Evolutionary conservation across 345 rosid species (phyloP), one percentile per base, ranked within the genome.

Genomic region (Iberis pinnata): DNA sequence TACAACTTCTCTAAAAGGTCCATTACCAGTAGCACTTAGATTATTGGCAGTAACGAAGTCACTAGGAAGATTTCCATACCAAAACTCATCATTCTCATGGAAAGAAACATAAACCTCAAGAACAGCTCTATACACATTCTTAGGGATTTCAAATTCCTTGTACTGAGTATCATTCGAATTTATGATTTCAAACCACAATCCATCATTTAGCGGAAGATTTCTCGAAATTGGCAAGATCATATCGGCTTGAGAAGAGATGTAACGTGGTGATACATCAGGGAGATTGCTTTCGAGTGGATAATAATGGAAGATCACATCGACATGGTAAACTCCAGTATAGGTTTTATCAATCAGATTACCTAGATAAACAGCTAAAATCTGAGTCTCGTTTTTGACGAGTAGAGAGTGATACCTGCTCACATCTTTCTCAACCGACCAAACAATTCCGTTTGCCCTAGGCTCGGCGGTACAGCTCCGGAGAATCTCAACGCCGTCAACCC

Each of bases 391-490:
- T 73, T 71, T 77, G 43, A 75, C 61, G 48, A 89, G 85, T 57
- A 82, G 35, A n/a, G 95, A 73, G 56, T 69, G 68, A 33, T 89
- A 89, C 95, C 73, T 86, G 1, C 88, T 86, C 9, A 89, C 63
- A 60, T 86, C 96, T 78, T 89, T 89, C 58, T 68, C 49, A 0
- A 89, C 89, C 1, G 71, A 78, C 98, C 98, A 89, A 18, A 82
- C 38, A 13, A 78, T 84, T 5, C 96, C 98, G 32, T 70, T 79
- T 0, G 76, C 53, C 8, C 64, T 75, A 9, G 96, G 98, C 80
- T 89, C 96, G 9, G 95, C 98, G 12, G 96, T 78, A 73, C 98
- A 89, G 75, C 98, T 81, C 47, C 98, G 74, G 57, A 89, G 85
- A 74, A 89, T 78, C 86, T 89, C 98, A 0, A 80, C 88, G 0